phyloP scores from a whole-genome alignment of 192 early-diverging fungal genomes.

The Backusella parvicylindrica region DNA sequence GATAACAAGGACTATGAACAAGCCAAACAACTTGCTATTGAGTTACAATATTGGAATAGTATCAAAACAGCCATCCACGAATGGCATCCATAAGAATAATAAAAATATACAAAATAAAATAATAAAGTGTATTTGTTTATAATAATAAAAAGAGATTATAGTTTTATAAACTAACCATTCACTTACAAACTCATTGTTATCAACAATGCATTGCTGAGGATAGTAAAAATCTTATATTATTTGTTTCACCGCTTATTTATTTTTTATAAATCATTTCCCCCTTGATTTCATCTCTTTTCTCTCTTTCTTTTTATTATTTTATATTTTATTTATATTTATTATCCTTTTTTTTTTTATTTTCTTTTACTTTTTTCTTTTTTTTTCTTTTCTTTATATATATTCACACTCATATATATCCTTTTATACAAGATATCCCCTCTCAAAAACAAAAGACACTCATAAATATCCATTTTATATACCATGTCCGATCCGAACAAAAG shows the following conservation, averaged over 20 bases:
- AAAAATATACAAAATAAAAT: neutral
- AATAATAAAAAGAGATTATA: no score
- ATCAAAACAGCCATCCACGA: constrained; percentile 52
- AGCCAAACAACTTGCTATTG: constrained; percentile 64
- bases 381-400: neutral
- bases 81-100: constrained; percentile 54
- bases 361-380: neutral
- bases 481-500: constrained; percentile 3
- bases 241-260: constrained; percentile 3
- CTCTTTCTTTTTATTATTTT: neutral
- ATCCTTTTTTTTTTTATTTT: neutral
- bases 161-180: neutral
- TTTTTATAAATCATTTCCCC: neutral
- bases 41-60: constrained; percentile 77
- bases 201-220: neutral
- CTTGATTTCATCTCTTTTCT: constrained; percentile 16
- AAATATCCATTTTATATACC: neutral
- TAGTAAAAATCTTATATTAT: neutral
- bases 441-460: neutral
- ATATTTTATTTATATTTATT: neutral
- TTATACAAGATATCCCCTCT: constrained; percentile 11
- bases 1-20: constrained; percentile 39
- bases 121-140: constrained; percentile 3
- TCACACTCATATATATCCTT: neutral
- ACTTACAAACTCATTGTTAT: neutral